These are phyloP conservation scores for Leptomonas pyrrhocoris DNA, from an alignment of 208 protist species.

Conservation along the genomic window DNA sequence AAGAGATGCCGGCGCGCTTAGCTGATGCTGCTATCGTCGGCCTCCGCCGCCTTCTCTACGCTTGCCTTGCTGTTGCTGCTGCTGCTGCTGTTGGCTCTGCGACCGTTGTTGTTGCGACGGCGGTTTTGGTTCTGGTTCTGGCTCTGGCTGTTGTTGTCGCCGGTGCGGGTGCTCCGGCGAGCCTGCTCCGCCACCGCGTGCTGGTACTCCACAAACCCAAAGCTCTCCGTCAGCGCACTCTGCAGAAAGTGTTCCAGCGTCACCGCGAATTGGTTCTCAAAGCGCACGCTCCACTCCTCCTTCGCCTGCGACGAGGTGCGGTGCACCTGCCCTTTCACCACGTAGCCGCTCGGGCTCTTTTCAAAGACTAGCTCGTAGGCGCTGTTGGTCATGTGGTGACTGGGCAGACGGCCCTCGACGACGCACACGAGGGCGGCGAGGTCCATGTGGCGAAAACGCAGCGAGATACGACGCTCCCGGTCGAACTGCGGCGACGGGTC, in stretches of 20 bases:
- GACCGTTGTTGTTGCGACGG: slow-evolving; percentile 14
- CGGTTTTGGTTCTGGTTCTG: slow-evolving; percentile 34
- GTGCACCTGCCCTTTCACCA: slow-evolving; percentile 69
- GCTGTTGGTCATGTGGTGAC: slow-evolving; percentile 74
- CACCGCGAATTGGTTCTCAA: slow-evolving; percentile 84
- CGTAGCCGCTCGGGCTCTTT: slow-evolving; percentile 62
- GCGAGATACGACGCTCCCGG: slow-evolving; percentile 67
- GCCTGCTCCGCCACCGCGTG: slow-evolving; percentile 17
- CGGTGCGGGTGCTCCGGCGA: slow-evolving; percentile 16
- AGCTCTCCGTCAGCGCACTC: slow-evolving; percentile 81
- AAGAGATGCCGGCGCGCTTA: neutral
- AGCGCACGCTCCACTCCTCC: slow-evolving; percentile 81
- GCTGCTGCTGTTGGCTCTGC: slow-evolving; percentile 17
- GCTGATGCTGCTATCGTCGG: neutral
- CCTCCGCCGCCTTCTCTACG: neutral
- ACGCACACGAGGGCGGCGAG: slow-evolving; percentile 76
- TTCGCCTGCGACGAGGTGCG: slow-evolving; percentile 55
- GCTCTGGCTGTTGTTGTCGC: slow-evolving; percentile 24
- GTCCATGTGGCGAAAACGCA: slow-evolving; percentile 82
- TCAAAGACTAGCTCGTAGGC: slow-evolving; percentile 79
- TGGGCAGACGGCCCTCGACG: slow-evolving; percentile 51
- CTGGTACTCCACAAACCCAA: slow-evolving; percentile 74
- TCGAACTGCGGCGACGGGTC: slow-evolving; percentile 89
- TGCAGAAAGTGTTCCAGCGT: slow-evolving; percentile 87
- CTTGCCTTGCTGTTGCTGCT: neutral